These are phyloP conservation scores for Sporisorium reilianum DNA, from an alignment of 1,284 basidiomycete species.

Conservation along the genomic window DNA sequence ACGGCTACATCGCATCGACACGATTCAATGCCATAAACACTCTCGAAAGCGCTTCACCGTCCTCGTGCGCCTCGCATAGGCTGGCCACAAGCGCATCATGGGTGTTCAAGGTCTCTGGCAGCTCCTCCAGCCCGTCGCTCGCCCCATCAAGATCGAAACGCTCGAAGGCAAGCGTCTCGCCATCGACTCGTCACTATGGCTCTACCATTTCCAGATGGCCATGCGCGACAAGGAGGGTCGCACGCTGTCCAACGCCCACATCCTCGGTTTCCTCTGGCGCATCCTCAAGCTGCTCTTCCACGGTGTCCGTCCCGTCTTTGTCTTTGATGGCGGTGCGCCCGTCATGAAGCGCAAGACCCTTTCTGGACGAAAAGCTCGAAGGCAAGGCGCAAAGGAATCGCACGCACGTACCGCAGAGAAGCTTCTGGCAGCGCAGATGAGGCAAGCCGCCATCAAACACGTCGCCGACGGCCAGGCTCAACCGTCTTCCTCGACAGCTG, in stretches of 20 bases:
- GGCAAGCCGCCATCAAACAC: slow-evolving; percentile 86
- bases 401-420: slow-evolving; percentile 76
- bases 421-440: slow-evolving; percentile 91
- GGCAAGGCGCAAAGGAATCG: slow-evolving; percentile 71
- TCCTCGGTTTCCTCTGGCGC: slow-evolving; percentile 83
- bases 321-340: slow-evolving; percentile 82
- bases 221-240: slow-evolving; percentile 98
- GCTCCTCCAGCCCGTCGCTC: slow-evolving; percentile 68
- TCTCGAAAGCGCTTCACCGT: background rate
- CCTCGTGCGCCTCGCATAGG: background rate
- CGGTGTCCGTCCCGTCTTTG: slow-evolving; percentile 82
- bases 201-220: slow-evolving; percentile 83
- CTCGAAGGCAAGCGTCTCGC: slow-evolving; percentile 68
- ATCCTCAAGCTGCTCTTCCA: slow-evolving; percentile 96
- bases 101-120: slow-evolving; percentile 69
- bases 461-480: slow-evolving; percentile 57
- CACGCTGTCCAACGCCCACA: slow-evolving; percentile 90
- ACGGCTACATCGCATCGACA: background rate
- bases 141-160: slow-evolving; percentile 69
- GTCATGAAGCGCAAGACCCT: slow-evolving; percentile 70
- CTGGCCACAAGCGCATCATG: slow-evolving; percentile 38
- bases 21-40: slow-evolving; percentile 3
- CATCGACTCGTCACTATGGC: slow-evolving; percentile 99
- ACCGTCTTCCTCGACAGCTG: slow-evolving; percentile 17
- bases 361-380: slow-evolving; percentile 74